Evolutionary conservation across 164 flowering plant genomes (phyloP), one percentile per base, ranked within the genome.

Genomic region (Aristolochia fimbriata): DNA sequence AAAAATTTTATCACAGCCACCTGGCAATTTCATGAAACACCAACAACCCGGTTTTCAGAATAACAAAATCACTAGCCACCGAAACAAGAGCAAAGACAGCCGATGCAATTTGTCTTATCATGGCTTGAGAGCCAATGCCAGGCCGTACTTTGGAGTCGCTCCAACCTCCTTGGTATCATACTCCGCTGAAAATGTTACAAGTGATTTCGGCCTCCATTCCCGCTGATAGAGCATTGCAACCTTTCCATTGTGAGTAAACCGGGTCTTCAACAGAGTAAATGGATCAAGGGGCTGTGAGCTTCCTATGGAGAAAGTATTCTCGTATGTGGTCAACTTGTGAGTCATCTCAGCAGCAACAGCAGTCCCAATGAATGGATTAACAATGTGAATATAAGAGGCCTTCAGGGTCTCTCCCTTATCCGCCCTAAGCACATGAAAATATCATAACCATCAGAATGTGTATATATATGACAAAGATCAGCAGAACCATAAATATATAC

Each of bases 161-260:
- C 50, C 50, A 16, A 43, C 60, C n/a, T 73, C 70, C 76, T 79
- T 80, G 3, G 81, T 22, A 63, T 88, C 82, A 37, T 73, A 76
- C 70, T 88, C 88, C 0, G 76, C 82, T 8, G 92, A 86, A 60
- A 88, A 11, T 4, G 88, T 88, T 46, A 80, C 53, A 27, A 81
- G 64, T 19, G 90, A 86, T 59, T 86, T 85, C 1, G 88, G 90
- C 73, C 96, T 77, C 96, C 96, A 88, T 63, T 82, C 86, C 15
- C 66, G 74, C 58, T 82, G 92, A 60, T 71, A 74, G 43, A 81
- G 70, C 72, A 77, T 33, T 0, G 81, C 83, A 41, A 64, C 64
- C 70, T 70, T 78, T 13, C 82, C 96, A 49, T 68, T 63, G 68
- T 84, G 59, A 13, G 75, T 74, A 22, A 80, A 71, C 21, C 84